Base-by-base conservation (phyloP, 2,329 filamentous ascomycete genomes). In the Fusarium torreyae region DNA sequence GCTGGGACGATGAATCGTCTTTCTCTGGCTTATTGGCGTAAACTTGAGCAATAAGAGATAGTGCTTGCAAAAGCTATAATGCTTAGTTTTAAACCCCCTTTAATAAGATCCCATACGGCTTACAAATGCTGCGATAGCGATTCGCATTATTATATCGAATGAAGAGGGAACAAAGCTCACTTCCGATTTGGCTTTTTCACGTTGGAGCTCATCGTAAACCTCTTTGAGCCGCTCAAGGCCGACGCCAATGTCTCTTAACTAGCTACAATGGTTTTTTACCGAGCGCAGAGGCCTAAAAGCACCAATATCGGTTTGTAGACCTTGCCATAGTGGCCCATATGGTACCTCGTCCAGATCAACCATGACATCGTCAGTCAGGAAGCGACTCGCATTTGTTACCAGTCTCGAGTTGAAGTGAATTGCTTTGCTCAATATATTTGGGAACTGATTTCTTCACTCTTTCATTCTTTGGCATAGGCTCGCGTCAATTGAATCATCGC, bases 301-400 rank as follows among this genome's bases (percentile, higher is more conserved):
- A 4, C 24, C 10, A 4, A 7, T 0, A 5, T 69, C 54, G 2
- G 6, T 7, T 10, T 38, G 24, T 2, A 68, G 9, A 4, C 52
- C 38, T 15, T 22, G 34, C n/a, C 63, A 66, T n/a, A 67, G 20
- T 20, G 22, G 34, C 4, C 61, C 51, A 17, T 34, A 57, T 4
- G 62, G 54, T 3, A 46, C 24, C 14, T 39, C 64, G n/a, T 68
- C 24, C 6, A 11, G 11, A n/a, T 28, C 36, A 2, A 57, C 5
- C 0, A 17, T 22, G 7, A 54, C 58, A 6, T 54, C 20, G 3
- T 46, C 14, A 0, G 7, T 2, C 1, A 69, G 15, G 6, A 69
- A 67, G 4, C 17, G 26, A 2, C 33, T 34, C 7, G 55, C 20
- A 5, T 45, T 34, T 4, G 9, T 8, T 2, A 31, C 14, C 3